Evolutionary conservation across 257 asterid species (phyloP), one percentile per base, ranked within the genome.

Genomic region (Sherardia arvensis): DNA sequence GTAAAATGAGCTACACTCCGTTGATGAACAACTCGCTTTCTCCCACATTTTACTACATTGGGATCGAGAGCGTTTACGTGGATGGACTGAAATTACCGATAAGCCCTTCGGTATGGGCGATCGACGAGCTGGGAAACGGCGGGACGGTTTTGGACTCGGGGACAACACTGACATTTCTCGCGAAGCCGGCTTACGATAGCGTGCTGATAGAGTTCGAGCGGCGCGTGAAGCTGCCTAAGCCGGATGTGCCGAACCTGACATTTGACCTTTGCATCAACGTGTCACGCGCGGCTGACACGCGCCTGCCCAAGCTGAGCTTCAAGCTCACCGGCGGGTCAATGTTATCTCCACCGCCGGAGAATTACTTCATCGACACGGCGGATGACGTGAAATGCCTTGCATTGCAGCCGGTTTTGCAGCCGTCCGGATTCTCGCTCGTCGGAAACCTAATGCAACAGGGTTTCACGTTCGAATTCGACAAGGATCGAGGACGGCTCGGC

Each of bases 381-480:
- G 81, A 79, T 27, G 83, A 65, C 22, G 78, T 83, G 7, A 85
- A 83, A 71, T 90, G 97, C 73, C 23, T 90, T 64, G 95, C 95
- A 17, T 61, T 90, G 80, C 92, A 83, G 59, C 91, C 94, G 0
- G 84, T 85, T 3, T 8, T 66, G 0, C 57, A 87, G 15, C 72
- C 68, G 0, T 53, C 71, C 8, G 94, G 92, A 0, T 79, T 78
- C 18, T 80, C 95, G 7, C 83, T 90, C 20, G 66, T 90, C n/a
- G 97, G 95, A 32, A 90, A 90, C 77, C 38, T 90, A 59, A 87
- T 90, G 94, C 94, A 90, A 33, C 97, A 90, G 62, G 97, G 97
- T 0, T 90, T 75, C 59, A 64, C 69, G 38, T 80, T 90, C 62
- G 90, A 90, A 58, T 87, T 83, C 65, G 97, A 85, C 30, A 79